These are phyloP conservation scores for Pichia cabralensis DNA, from an alignment of 805 yeast species.

Conservation along the genomic window DNA sequence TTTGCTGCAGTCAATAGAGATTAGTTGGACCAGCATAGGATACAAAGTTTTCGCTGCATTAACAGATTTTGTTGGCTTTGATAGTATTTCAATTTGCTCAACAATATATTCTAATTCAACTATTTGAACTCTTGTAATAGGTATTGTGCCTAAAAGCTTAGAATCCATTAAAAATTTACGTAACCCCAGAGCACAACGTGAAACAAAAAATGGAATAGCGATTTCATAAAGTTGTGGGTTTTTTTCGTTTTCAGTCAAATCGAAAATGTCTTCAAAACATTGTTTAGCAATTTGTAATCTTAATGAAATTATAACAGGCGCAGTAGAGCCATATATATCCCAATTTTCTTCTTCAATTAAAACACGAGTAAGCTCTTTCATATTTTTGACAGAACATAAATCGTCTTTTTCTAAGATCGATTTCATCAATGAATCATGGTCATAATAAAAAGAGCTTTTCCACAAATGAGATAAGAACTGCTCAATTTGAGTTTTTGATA, in stretches of 20 bases:
- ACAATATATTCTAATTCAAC: constrained; percentile 46
- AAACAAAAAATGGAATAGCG: constrained; percentile 39
- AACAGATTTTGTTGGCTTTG: too few species aligned
- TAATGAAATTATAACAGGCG: constrained; percentile 32
- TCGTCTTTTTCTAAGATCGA: constrained; percentile 4
- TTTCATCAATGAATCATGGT: constrained; percentile 33
- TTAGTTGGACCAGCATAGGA: too few species aligned
- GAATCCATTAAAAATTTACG: constrained; percentile 57
- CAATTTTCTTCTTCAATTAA: constrained; percentile 35
- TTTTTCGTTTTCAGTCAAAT: constrained; percentile 26
- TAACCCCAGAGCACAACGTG: constrained; percentile 51
- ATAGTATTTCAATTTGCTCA: too few species aligned
- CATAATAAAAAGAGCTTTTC: constrained; percentile 49
- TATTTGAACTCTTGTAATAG: constrained; percentile 57
- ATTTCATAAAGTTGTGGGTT: constrained; percentile 16
- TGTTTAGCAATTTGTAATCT: constrained; percentile 40
- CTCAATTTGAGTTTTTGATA: constrained; percentile 25
- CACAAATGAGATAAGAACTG: constrained; percentile 42
- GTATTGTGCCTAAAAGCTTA: constrained; percentile 47
- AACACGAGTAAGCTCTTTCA: constrained; percentile 1
- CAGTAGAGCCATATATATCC: constrained; percentile 55
- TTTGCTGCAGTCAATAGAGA: too few species aligned
- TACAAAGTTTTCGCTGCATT: too few species aligned
- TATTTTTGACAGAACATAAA: not conserved
- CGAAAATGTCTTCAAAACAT: constrained; percentile 47